A percentile compares a stretch with the other conserved stretches of the same genome.
phyloP scores from a whole-genome alignment of 2,329 filamentous ascomycete genomes.

The Sporothrix dimorphospora region DNA sequence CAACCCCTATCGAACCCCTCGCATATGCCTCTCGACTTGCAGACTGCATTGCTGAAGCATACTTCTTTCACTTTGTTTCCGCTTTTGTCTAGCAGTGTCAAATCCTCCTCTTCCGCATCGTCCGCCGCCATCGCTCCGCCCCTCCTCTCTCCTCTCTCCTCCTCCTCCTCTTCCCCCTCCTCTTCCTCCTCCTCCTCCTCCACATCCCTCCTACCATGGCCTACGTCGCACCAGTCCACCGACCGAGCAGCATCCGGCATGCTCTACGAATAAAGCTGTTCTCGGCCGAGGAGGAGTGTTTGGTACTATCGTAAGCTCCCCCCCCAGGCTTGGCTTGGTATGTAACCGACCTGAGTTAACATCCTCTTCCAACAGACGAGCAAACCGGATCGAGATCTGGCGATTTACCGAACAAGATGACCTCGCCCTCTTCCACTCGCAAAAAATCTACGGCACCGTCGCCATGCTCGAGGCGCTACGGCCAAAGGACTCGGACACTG shows the following conservation, averaged over 20 bases:
- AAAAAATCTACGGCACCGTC: slow-evolving; percentile 80
- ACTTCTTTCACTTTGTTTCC: neutral
- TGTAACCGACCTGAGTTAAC: slow-evolving; percentile 38
- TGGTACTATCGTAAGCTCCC: slow-evolving; percentile 78
- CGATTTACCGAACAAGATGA: slow-evolving; percentile 66
- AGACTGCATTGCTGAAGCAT: too few relatives aligned
- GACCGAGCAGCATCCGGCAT: slow-evolving; percentile 87
- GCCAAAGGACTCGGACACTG: slow-evolving; percentile 72
- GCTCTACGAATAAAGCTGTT: slow-evolving; percentile 81
- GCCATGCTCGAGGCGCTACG: slow-evolving; percentile 81
- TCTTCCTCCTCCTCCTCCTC: neutral
- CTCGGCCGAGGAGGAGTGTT: slow-evolving; percentile 72
- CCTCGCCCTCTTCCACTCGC: slow-evolving; percentile 67
- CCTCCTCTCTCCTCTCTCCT: neutral
- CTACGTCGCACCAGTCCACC: slow-evolving; percentile 91
- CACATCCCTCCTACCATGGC: slow-evolving; percentile 64
- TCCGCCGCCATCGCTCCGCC: neutral
- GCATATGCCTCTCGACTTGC: neutral
- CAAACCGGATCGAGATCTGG: slow-evolving; percentile 86
- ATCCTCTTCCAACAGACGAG: slow-evolving; percentile 62
- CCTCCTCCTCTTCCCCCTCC: neutral
- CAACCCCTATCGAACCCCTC: neutral
- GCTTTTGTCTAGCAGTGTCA: neutral
- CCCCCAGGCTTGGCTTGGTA: neutral
- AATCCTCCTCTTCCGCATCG: neutral